These are phyloP conservation scores for Myxozyma geophila DNA, from an alignment of 805 yeast genomes.

Conservation along the genomic window DNA sequence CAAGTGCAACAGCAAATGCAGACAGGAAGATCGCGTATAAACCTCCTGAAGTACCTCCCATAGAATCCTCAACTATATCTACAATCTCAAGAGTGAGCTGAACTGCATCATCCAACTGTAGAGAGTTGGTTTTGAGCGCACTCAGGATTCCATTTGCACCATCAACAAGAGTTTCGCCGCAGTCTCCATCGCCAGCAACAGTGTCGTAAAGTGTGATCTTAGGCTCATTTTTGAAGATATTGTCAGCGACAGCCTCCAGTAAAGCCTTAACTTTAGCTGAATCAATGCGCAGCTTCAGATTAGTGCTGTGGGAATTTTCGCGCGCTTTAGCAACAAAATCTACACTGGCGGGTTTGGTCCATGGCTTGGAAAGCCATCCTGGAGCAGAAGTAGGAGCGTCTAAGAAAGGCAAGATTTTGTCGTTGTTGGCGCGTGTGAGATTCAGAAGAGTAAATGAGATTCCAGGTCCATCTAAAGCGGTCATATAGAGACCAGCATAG, in stretches of 20 bases:
- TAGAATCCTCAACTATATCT: slow-evolving; percentile 77
- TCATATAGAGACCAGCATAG: slow-evolving; percentile 76
- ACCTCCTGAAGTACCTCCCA: slow-evolving; percentile 98
- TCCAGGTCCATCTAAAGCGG: slow-evolving; percentile 93
- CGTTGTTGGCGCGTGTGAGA: slow-evolving; percentile 47
- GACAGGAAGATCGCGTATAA: slow-evolving; percentile 70
- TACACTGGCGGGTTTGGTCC: slow-evolving; percentile 46
- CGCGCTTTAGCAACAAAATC: neutral
- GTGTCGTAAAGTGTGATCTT: slow-evolving; percentile 83
- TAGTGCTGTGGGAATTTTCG: slow-evolving; percentile 46
- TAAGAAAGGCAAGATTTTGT: slow-evolving; percentile 47
- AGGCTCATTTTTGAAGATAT: slow-evolving; percentile 70
- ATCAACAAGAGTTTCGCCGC: slow-evolving; percentile 75
- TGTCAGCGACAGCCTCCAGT: slow-evolving; percentile 56
- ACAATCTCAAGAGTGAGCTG: slow-evolving; percentile 55
- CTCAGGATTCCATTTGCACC: slow-evolving; percentile 71
- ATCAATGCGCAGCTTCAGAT: slow-evolving; percentile 47
- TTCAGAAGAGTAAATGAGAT: slow-evolving; percentile 72
- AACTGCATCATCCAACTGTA: slow-evolving; percentile 3
- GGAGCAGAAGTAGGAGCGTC: slow-evolving; percentile 34
- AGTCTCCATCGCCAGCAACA: slow-evolving; percentile 93
- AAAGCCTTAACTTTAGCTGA: slow-evolving; percentile 27
- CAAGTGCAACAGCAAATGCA: slow-evolving; percentile 12
- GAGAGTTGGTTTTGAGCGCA: slow-evolving; percentile 1
- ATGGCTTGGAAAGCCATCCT: slow-evolving; percentile 11